phyloP scores from a whole-genome alignment of 441 rosid species.

The Geranium incanum region DNA sequence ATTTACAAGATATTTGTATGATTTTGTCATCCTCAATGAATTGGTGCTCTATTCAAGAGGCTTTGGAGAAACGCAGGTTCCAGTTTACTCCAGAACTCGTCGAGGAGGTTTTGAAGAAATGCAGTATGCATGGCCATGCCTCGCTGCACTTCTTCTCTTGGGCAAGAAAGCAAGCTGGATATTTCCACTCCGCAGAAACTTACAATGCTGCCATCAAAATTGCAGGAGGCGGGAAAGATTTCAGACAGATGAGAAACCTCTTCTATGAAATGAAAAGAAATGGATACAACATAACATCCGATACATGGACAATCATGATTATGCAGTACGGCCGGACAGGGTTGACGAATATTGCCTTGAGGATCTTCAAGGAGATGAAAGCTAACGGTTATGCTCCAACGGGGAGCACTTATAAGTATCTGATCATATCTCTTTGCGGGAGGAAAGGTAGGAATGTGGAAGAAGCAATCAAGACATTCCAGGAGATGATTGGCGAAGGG shows the following conservation, averaged over 20 bases:
- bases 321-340: constrained; percentile 80
- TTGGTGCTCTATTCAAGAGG: constrained; percentile 40
- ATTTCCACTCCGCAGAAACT: constrained; percentile 55
- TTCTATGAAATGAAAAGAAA: constrained; percentile 77
- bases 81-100: constrained; percentile 62
- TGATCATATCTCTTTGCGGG: constrained; percentile 59
- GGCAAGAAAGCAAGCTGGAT: constrained; percentile 55
- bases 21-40: constrained; percentile 8
- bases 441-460: constrained; percentile 61
- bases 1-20: constrained; percentile 36
- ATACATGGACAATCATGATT: constrained; percentile 80
- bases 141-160: constrained; percentile 64
- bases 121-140: constrained; percentile 42
- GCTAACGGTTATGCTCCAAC: constrained; percentile 37
- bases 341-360: constrained; percentile 59
- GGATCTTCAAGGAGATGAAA: constrained; percentile 64
- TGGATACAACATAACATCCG: constrained; percentile 44
- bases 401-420: constrained; percentile 56
- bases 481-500: constrained; percentile 57
- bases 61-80: constrained; percentile 38
- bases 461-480: constrained; percentile 49
- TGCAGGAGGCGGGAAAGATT: constrained; percentile 71
- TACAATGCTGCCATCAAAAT: constrained; percentile 81
- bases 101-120: constrained; percentile 36
- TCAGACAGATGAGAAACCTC: constrained; percentile 66